Evolutionary conservation across 306 rosid genomes (phyloP), one percentile per base, ranked within the genome.

Genomic region (Albizia julibrissin): DNA sequence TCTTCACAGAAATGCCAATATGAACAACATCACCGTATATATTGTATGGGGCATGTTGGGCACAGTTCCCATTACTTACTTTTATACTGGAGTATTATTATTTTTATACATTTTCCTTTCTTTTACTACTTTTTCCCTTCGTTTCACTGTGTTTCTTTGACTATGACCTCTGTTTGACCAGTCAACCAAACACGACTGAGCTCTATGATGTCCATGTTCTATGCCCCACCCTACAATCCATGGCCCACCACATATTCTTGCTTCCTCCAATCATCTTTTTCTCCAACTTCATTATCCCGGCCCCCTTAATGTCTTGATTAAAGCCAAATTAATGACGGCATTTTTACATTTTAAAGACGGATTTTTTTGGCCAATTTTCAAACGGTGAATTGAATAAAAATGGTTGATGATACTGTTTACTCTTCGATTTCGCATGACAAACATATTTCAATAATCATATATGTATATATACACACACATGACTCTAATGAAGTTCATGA

Each of bases 111-210:
- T 18, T 31, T 65, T 8, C 19, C 2, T 68, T 19, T 42, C 31
- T 13, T 40, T 71, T 13, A 7, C 18, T 13, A 2, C 29, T 26
- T 64, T 16, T 26, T 54, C 50, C 37, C 43, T 58, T 79, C 82
- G 52, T 71, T 78, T 69, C 50, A 11, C 75, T 26, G 76, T 81
- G 85, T 90, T 86, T 71, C 89, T 85, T 87, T 87, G 90, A 87
- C 90, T 73, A 80, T 50, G 75, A 44, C n/a, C 70, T 67, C 54
- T 33, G 2, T 86, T 93, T 93, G 94, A 93, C 97, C 84, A 43
- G 94, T 93, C 95, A 84, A 90, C 90, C 49, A 76, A 69, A 78
- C 89, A 87, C 87, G 94, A 89, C 90, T 67, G 84, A 89, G 85
- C 89, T 88, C 90, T 75, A 84, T 74, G 87, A 86, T 87, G 75